Evolutionary conservation across 306 rosid genomes (phyloP), one percentile per base, ranked within the genome.

Genomic region (Trifolium dubium): DNA sequence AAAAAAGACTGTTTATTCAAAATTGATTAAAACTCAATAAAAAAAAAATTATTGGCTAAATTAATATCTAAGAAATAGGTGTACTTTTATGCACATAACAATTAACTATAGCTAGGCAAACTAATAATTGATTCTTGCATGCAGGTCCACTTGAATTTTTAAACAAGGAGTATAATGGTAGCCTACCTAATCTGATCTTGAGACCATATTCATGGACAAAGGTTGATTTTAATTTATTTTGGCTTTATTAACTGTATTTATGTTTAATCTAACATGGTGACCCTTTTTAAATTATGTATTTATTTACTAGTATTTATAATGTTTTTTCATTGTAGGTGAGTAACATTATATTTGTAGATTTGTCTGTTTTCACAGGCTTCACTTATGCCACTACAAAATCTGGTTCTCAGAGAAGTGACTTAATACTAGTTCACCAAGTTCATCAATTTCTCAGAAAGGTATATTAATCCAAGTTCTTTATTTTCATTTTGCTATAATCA

Each of bases 291-390:
- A 23, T 41, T 30, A 28, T 12, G 37, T 23, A 23, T 23, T 23
- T 23, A 23, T 23, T 23, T 23, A 23, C 23, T 23, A 23, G 23
- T 31, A 31, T 53, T 56, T 23, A 4, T 23, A 0, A n/a, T 50
- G 6, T 41, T 19, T 19, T 43, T 9, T 37, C 35, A 40, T 41
- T 23, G 32, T 8, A 90, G 98, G 81, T 55, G 58, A 83, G 87
- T 8, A 90, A 69, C 75, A 78, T 90, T 32, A 77, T 90, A 65
- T 90, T 88, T 51, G 35, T 90, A 66, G 95, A 87, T 77, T 83
- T 86, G 64, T 95, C 98, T 0, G 88, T 75, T n/a, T 85, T 69
- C 0, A 84, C 94, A 3, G 98, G 98, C 61, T 92, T 90, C 81
- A 81, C 96, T 2, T 92, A 92, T 74, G 67, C 84, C 13, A 81